These are phyloP conservation scores for Blastocystis sp. DNA, from an alignment of 352 stramenopile genomes.

Conservation along the genomic window DNA sequence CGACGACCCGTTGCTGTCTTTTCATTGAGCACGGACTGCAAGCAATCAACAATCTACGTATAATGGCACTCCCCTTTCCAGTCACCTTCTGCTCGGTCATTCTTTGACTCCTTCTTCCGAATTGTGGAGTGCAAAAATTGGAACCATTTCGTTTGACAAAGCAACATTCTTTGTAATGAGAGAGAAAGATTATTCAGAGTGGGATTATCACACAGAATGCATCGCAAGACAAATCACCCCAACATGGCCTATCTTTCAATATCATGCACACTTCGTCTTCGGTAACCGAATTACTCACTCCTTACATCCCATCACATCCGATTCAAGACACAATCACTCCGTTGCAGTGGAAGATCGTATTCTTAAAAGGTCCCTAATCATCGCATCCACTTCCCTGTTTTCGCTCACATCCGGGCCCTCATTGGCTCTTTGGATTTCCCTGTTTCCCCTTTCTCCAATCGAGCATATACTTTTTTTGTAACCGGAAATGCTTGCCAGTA, in stretches of 20 bases:
- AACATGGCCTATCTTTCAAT: too few species aligned
- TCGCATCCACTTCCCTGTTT: neutral
- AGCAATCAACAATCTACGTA: neutral
- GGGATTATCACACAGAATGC: too few species aligned
- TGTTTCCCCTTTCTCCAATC: constrained; percentile 5
- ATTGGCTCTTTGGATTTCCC: neutral
- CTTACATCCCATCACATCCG: too few species aligned
- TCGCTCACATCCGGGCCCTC: neutral
- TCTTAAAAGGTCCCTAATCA: neutral
- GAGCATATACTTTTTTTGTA: neutral
- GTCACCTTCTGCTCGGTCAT: neutral
- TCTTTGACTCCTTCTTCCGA: neutral
- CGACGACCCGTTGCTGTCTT: neutral
- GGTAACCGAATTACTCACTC: too few species aligned
- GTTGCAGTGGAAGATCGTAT: too few species aligned
- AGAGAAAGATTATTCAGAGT: too few species aligned
- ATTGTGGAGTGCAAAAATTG: neutral
- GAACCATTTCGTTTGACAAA: neutral
- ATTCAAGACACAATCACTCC: too few species aligned
- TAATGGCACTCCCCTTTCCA: neutral
- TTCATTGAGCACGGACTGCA: neutral
- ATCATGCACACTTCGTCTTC: too few species aligned
- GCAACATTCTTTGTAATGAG: too few species aligned
- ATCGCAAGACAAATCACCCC: too few species aligned
- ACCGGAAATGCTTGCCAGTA: neutral